phyloP scores from a whole-genome alignment of 305 asterid species.

The Petunia hybrid region DNA sequence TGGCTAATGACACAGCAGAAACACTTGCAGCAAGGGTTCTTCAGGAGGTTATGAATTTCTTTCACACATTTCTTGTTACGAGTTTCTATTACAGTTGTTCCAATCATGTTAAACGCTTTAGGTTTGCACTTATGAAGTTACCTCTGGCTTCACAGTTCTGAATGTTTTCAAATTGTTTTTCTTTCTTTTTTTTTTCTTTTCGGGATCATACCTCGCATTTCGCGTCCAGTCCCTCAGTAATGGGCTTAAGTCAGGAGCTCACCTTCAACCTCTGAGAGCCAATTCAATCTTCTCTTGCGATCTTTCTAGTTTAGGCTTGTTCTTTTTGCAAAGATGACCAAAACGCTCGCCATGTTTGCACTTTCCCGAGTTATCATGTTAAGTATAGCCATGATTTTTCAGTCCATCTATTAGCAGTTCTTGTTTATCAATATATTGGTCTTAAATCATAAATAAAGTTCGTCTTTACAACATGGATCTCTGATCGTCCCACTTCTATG shows the following conservation, averaged over 20 bases:
- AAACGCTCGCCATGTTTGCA: no score
- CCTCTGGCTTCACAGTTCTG: neutral
- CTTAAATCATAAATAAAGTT: no score
- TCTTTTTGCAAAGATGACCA: no score
- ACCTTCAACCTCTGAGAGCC: no score
- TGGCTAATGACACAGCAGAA: slow-evolving; percentile 77
- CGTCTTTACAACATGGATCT: neutral
- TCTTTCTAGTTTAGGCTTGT: no score
- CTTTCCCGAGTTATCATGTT: no score
- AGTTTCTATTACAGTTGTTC: neutral
- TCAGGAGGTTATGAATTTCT: slow-evolving; percentile 50
- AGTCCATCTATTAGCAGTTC: no score
- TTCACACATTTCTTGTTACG: neutral
- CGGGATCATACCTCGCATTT: neutral
- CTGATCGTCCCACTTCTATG: neutral
- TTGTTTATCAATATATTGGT: no score
- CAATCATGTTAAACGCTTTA: neutral
- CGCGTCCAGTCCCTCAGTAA: neutral
- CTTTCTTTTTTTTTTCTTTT: neutral
- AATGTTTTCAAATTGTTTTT: no score
- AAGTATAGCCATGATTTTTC: no score
- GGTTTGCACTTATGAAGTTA: neutral
- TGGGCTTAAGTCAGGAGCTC: neutral
- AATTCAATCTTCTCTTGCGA: no score
- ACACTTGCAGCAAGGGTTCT: slow-evolving; percentile 88